A percentile compares a stretch with the other conserved stretches of the same genome.
Conservation (phyloP, 257 asterid genomes). For the Jacaranda mimosifolia region DNA sequence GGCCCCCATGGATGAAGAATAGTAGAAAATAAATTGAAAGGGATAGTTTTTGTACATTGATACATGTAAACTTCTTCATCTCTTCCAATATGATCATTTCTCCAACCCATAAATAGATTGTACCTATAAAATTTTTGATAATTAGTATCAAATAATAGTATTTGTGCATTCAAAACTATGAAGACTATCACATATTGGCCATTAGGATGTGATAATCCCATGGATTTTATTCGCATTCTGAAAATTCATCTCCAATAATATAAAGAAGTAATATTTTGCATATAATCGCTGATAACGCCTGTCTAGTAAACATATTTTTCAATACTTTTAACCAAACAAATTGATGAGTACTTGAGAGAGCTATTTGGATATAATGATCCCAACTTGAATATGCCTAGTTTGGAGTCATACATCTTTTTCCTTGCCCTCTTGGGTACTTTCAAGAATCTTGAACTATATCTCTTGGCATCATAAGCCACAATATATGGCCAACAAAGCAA, state of each 20-base stretch:
- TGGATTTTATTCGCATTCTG: not conserved
- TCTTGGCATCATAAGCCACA: conserved; percentile 9
- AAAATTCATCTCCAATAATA: not conserved
- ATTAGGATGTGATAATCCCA: not conserved
- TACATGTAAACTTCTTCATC: not conserved
- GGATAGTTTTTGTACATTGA: not conserved
- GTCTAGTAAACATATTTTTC: no score
- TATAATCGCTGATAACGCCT: no score
- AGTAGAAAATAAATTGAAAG: not conserved
- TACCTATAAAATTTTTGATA: not conserved
- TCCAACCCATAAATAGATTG: not conserved
- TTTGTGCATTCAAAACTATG: not conserved
- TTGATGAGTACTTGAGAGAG: no score
- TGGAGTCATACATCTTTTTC: not conserved
- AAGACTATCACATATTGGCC: not conserved
- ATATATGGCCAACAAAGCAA: conserved; percentile 23
- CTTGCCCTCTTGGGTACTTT: not conserved
- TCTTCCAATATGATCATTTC: not conserved
- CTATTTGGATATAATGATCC: no score
- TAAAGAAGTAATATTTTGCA: not conserved
- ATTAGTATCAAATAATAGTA: not conserved
- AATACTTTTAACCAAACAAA: no score
- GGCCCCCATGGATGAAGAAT: conserved; percentile 1
- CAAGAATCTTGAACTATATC: not conserved
- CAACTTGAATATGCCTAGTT: not conserved